A percentile compares a stretch with the other conserved stretches of the same genome.
These are phyloP conservation scores for Mortierella sp. DNA, from an alignment of 371 early-diverging fungal genomes.

Conservation along the genomic window DNA sequence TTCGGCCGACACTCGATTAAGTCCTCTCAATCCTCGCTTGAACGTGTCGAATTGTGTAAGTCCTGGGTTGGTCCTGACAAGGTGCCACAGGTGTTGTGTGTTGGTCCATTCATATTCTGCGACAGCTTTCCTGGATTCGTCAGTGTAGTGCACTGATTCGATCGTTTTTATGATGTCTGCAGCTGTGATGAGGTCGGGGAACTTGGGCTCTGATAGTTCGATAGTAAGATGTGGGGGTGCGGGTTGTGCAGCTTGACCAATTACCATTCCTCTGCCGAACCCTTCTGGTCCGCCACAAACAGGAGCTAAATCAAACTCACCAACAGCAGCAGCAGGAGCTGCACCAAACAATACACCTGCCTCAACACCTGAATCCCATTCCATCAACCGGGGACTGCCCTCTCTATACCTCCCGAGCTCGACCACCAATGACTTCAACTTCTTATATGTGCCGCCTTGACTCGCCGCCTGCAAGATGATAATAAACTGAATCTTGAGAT, in stretches of 20 bases:
- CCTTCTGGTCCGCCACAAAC: neutral
- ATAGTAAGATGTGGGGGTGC: neutral
- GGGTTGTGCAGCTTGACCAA: neutral
- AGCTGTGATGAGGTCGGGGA: neutral
- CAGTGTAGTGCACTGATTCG: neutral
- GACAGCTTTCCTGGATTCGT: neutral
- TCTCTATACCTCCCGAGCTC: neutral
- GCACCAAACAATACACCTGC: neutral
- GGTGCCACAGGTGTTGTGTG: neutral
- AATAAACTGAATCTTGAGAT: slow-evolving; percentile 1
- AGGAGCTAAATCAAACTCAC: neutral
- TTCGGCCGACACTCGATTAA: neutral
- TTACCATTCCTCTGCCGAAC: neutral
- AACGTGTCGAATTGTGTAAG: neutral
- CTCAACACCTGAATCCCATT: neutral
- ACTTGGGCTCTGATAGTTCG: neutral
- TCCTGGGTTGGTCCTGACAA: neutral
- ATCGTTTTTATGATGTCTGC: neutral
- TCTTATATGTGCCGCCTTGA: neutral
- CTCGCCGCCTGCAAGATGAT: neutral
- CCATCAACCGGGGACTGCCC: neutral
- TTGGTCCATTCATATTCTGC: neutral
- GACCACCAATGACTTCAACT: neutral
- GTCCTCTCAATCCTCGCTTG: neutral
- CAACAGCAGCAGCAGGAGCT: neutral